phyloP scores from a whole-genome alignment of 352 stramenopile genomes.

The Sclerospora graminicola region DNA sequence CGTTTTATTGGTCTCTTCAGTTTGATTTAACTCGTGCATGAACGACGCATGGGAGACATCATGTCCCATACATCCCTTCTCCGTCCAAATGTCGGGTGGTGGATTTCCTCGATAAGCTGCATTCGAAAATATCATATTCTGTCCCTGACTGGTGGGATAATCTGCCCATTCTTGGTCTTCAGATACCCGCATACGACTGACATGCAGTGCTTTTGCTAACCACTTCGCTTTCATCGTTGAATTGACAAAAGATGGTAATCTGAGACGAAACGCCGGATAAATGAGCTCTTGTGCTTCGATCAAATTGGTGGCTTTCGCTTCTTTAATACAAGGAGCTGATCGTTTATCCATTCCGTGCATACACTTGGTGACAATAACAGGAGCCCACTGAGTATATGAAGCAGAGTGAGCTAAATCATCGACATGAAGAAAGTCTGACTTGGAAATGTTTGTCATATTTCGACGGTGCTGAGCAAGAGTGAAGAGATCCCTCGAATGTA shows the following conservation, averaged over 20 bases:
- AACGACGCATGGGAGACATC: slow-evolving; percentile 16
- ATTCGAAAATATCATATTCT: slow-evolving; percentile 21
- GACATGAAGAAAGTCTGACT: slow-evolving; percentile 9
- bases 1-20: neutral
- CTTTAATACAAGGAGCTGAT: slow-evolving; percentile 16
- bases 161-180: slow-evolving; percentile 15
- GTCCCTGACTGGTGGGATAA: slow-evolving; percentile 11
- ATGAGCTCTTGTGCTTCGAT: slow-evolving; percentile 20
- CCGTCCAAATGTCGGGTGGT: slow-evolving; percentile 16
- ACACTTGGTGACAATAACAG: slow-evolving; percentile 18
- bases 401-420: slow-evolving; percentile 14
- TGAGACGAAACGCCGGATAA: slow-evolving; percentile 16
- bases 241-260: slow-evolving; percentile 5
- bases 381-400: slow-evolving; percentile 15
- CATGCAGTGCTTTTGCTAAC: slow-evolving; percentile 8
- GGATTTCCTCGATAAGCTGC: slow-evolving; percentile 12
- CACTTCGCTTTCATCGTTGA: slow-evolving; percentile 5
- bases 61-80: slow-evolving; percentile 13
- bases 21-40: slow-evolving; percentile 3
- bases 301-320: slow-evolving; percentile 11
- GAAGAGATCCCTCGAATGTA: slow-evolving; percentile 1
- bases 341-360: slow-evolving; percentile 16
- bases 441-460: neutral
- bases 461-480: slow-evolving; percentile 5
- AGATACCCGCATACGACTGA: slow-evolving; percentile 14